These are phyloP conservation scores for Panus rudis DNA, from an alignment of 768 basidiomycete species.

Conservation along the genomic window DNA sequence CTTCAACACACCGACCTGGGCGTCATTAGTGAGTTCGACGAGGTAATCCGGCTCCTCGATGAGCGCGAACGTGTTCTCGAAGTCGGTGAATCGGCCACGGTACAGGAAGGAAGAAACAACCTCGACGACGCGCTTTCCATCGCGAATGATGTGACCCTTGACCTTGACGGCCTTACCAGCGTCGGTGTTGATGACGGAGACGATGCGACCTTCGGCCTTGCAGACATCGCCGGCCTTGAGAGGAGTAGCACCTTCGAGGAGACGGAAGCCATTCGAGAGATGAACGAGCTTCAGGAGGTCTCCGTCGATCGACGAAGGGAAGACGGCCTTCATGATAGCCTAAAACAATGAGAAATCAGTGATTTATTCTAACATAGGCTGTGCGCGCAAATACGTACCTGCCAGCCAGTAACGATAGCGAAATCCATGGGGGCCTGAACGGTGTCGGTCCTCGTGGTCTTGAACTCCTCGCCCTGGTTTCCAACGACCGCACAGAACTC, in stretches of 20 bases:
- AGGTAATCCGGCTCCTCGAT: conserved; percentile 85
- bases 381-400: conserved; percentile 50
- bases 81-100: conserved; percentile 91
- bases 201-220: conserved; percentile 81
- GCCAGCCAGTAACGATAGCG: conserved; percentile 97
- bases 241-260: conserved; percentile 69
- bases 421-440: conserved; percentile 97
- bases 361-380: not conserved
- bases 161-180: conserved; percentile 92
- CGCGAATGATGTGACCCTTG: conserved; percentile 75
- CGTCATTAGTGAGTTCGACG: conserved; percentile 67
- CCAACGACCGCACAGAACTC: conserved; percentile 90
- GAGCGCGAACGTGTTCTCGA: conserved; percentile 92
- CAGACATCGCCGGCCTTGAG: conserved; percentile 85
- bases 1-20: conserved; percentile 81
- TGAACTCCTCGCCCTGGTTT: conserved; percentile 89
- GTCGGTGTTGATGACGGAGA: conserved; percentile 84
- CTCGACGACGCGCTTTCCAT: conserved; percentile 78
- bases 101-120: conserved; percentile 95
- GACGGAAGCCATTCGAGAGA: conserved; percentile 92
- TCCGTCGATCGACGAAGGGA: conserved; percentile 86
- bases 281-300: conserved; percentile 95
- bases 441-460: conserved; percentile 58
- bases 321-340: conserved; percentile 99
- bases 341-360: conserved; percentile 22